Conservation (phyloP, 75 land plant species). For the Pinus albicaulis region DNA sequence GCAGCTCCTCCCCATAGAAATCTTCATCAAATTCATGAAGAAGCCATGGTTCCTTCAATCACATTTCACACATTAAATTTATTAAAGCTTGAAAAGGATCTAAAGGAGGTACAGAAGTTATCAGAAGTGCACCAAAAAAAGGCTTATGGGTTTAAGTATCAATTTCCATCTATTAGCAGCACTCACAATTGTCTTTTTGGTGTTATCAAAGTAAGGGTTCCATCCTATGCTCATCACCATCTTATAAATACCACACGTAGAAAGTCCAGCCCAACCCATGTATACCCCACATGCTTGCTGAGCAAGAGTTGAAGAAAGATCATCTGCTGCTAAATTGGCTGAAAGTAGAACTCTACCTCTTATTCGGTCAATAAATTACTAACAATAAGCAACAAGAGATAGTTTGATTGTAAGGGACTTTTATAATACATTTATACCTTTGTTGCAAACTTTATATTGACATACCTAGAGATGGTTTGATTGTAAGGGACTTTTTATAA, state of each 20-base stretch:
- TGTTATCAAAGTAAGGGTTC: constrained; percentile 93
- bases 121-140: neutral
- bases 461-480: neutral
- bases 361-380: neutral
- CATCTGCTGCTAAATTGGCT: constrained; percentile 90
- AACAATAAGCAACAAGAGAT: neutral
- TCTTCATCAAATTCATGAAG: constrained; percentile 92
- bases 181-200: constrained; percentile 94
- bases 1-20: constrained; percentile 95
- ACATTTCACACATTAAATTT: neutral
- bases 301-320: constrained; percentile 61
- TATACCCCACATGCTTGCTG: constrained; percentile 89
- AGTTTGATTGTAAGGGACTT: neutral
- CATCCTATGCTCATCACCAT: constrained; percentile 99
- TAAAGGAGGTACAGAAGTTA: neutral
- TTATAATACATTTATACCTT: neutral
- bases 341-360: constrained; percentile 14
- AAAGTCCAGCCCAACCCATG: constrained; percentile 96
- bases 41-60: constrained; percentile 92
- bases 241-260: constrained; percentile 77
- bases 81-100: neutral
- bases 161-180: too few relatives aligned
- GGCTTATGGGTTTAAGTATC: too few relatives aligned
- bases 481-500: neutral
- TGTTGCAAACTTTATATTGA: constrained; percentile 11